Evolutionary conservation across 305 asterid genomes (phyloP).

Genomic region (Rubia tinctorum): DNA sequence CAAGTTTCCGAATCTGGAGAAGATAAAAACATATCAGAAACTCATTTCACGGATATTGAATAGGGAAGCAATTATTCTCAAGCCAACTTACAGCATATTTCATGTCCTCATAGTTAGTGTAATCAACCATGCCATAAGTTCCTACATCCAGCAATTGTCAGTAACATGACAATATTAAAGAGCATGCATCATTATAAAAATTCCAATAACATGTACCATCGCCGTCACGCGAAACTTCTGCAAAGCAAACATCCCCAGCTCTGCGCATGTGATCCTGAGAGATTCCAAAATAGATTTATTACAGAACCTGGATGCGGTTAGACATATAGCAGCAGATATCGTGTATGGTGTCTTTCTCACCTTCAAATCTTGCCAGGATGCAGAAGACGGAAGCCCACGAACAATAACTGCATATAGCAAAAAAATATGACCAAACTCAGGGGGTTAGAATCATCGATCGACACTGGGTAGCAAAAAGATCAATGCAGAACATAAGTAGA

Average conservation of each 20-base stretch:
- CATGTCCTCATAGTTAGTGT: conserved; percentile 90
- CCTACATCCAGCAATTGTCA: conserved; percentile 38
- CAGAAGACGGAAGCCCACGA: conserved; percentile 98
- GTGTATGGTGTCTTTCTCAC: conserved; percentile 31
- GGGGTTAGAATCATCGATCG: neutral
- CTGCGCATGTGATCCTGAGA: conserved; percentile 98
- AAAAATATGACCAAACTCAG: conserved; percentile 17
- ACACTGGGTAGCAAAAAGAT: neutral
- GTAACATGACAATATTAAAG: neutral
- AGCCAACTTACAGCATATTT: conserved; percentile 83
- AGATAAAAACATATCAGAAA: conserved; percentile 26
- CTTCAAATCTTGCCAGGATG: conserved; percentile 99
- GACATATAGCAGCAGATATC: neutral
- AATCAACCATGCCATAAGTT: conserved; percentile 91
- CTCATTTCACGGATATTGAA: conserved; percentile 22
- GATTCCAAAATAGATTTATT: conserved; percentile 14
- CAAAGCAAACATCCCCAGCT: conserved; percentile 99
- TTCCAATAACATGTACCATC: conserved; percentile 53
- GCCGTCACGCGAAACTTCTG: conserved; percentile 94
- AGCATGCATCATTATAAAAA: neutral
- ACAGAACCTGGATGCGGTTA: conserved; percentile 14
- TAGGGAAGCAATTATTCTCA: conserved; percentile 6
- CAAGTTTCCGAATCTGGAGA: conserved; percentile 82
- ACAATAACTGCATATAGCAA: conserved; percentile 64
- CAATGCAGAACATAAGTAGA: neutral